These are phyloP conservation scores for Aspergillus hancockii DNA, from an alignment of 495 filamentous ascomycete genomes.

Conservation along the genomic window DNA sequence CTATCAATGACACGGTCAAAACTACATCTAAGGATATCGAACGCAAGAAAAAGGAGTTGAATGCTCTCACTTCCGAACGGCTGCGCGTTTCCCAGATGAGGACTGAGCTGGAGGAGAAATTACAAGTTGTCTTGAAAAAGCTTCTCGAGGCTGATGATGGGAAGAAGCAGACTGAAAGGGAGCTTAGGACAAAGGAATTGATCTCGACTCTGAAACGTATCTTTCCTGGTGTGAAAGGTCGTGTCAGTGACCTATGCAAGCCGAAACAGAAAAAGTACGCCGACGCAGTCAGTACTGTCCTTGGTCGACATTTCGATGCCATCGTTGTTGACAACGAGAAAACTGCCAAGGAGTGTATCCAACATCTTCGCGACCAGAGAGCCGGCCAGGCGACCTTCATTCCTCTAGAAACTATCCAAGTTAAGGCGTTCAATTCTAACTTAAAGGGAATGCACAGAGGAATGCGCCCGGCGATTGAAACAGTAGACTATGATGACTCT, in stretches of 20 bases:
- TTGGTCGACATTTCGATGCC: conserved; percentile 90
- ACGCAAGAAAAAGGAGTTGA: conserved; percentile 85
- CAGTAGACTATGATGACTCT: conserved; percentile 86
- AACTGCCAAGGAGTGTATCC: conserved; percentile 89
- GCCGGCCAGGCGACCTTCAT: conserved; percentile 87
- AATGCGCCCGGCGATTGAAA: conserved; percentile 90
- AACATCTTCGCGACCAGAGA: conserved; percentile 88
- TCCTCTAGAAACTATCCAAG: conserved; percentile 94
- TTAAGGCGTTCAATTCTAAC: conserved; percentile 82
- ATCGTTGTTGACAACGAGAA: conserved; percentile 97
- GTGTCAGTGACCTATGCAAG: conserved; percentile 88
- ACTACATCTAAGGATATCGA: conserved; percentile 76
- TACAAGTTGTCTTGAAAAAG: conserved; percentile 75
- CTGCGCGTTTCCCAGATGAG: conserved; percentile 73
- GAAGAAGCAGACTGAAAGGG: conserved; percentile 79
- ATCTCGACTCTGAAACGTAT: conserved; percentile 85
- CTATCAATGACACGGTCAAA: conserved; percentile 60
- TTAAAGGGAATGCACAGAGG: conserved; percentile 85
- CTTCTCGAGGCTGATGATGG: conserved; percentile 81
- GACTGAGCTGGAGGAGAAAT: conserved; percentile 88
- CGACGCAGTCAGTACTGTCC: conserved; percentile 85
- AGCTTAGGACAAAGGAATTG: conserved; percentile 72
- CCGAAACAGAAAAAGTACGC: conserved; percentile 96
- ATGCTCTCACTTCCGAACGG: conserved; percentile 81
- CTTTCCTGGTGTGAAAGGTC: conserved; percentile 87